Percentiles rank a stretch among this genome's conserved stretches.
Conservation (phyloP, 2,329 filamentous ascomycete genomes). For the Colletotrichum tabaci region DNA sequence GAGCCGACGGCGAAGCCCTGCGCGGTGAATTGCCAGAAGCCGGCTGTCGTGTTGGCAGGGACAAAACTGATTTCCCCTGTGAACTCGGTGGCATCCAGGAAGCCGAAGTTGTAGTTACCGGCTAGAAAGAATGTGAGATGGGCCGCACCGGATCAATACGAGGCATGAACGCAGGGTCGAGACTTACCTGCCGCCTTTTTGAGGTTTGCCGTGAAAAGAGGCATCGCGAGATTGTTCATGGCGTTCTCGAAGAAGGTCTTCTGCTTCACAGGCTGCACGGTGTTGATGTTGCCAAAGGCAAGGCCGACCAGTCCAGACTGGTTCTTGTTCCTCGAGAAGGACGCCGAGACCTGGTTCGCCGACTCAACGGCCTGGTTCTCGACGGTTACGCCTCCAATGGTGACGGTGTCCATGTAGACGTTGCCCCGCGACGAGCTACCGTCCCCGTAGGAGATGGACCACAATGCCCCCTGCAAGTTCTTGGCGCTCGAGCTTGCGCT, state of each 20-base stretch:
- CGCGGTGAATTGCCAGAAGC: slow-evolving; percentile 76
- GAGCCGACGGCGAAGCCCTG: slow-evolving; percentile 68
- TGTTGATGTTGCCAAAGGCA: slow-evolving; percentile 60
- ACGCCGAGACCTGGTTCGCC: slow-evolving; percentile 56
- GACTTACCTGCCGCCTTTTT: slow-evolving; percentile 52
- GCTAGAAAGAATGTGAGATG: slow-evolving; percentile 38
- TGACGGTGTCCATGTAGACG: slow-evolving; percentile 61
- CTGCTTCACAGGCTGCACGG: slow-evolving; percentile 56
- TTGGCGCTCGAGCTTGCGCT: slow-evolving; percentile 56
- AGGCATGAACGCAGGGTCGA: not conserved
- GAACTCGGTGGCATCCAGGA: slow-evolving; percentile 71
- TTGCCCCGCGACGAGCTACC: slow-evolving; percentile 58
- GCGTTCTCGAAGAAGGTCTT: slow-evolving; percentile 61
- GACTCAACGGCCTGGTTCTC: slow-evolving; percentile 59
- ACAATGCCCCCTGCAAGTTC: slow-evolving; percentile 54
- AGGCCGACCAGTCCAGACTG: slow-evolving; percentile 62
- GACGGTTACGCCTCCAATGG: slow-evolving; percentile 58
- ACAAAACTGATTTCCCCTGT: slow-evolving; percentile 71
- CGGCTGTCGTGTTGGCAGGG: slow-evolving; percentile 67
- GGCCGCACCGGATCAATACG: not conserved
- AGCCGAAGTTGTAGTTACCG: slow-evolving; percentile 56
- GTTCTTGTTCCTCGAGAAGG: slow-evolving; percentile 55
- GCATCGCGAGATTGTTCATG: slow-evolving; percentile 47
- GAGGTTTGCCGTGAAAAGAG: slow-evolving; percentile 53
- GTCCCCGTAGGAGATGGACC: slow-evolving; percentile 61